A percentile compares a stretch with the other conserved stretches of the same genome.
These are phyloP conservation scores for Vinca minor DNA, from an alignment of 257 asterid species.

Conservation along the genomic window DNA sequence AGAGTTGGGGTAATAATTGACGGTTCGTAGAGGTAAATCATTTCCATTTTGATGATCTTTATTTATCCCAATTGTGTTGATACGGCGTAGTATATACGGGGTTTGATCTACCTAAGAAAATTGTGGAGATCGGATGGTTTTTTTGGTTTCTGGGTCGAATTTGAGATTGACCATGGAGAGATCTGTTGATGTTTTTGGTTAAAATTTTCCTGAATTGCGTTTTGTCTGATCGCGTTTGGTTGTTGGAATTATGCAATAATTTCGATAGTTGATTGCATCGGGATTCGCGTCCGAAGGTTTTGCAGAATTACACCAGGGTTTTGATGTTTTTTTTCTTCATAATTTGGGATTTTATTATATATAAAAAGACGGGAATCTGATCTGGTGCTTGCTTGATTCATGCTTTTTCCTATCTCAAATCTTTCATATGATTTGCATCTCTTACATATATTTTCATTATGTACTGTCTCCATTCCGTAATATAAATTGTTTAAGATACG, in stretches of 20 bases:
- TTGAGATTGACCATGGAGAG: conserved; percentile 18
- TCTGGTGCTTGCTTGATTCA: too few relatives aligned
- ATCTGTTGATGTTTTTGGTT: conserved; percentile 16
- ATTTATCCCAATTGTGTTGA: not conserved
- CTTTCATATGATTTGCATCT: not conserved
- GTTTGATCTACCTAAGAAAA: too few relatives aligned
- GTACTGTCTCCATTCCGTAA: too few relatives aligned
- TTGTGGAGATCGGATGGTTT: not conserved
- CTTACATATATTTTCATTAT: too few relatives aligned
- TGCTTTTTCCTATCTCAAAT: not conserved
- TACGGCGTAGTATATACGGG: not conserved
- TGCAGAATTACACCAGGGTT: not conserved
- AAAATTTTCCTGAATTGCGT: conserved; percentile 3
- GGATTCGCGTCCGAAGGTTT: conserved; percentile 1
- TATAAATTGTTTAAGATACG: too few relatives aligned
- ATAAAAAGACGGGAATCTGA: conserved; percentile 8
- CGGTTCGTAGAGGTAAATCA: conserved; percentile 7
- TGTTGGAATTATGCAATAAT: too few relatives aligned
- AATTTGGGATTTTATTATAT: not conserved
- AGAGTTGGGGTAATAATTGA: not conserved
- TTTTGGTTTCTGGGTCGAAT: not conserved
- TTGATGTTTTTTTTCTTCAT: not conserved
- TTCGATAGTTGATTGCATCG: not conserved
- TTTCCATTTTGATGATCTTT: not conserved
- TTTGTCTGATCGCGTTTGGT: not conserved